Conservation (phyloP, 1,284 basidiomycete genomes). For the Ceratobasidium sp. region DNA sequence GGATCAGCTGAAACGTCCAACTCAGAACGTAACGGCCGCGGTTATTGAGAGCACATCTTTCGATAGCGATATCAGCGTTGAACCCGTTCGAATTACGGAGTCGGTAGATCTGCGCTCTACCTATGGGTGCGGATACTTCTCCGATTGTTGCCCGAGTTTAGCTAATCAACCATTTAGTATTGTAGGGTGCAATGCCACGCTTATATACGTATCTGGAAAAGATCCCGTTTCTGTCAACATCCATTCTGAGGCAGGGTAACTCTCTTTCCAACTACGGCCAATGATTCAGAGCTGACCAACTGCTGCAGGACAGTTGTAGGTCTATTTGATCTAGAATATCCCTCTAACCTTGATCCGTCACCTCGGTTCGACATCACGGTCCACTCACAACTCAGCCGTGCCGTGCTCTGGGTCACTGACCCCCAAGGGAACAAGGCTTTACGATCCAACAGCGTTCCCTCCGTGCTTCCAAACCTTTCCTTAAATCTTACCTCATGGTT, state of each 20-base stretch:
- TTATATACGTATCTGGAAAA: background rate
- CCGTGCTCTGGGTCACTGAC: background rate
- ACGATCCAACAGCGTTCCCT: background rate
- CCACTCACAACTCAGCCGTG: background rate
- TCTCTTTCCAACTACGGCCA: background rate
- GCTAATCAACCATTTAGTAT: background rate
- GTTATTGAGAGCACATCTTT: background rate
- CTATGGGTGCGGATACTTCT: background rate
- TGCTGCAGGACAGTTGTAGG: background rate
- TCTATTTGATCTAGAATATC: background rate
- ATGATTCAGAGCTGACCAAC: background rate
- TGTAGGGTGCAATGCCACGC: slow-evolving; percentile 13
- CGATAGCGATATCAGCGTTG: background rate
- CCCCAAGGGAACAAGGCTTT: background rate
- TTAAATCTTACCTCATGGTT: slow-evolving; percentile 4
- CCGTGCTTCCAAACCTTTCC: background rate
- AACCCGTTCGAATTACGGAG: background rate
- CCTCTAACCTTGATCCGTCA: background rate
- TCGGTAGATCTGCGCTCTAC: background rate
- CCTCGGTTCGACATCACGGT: slow-evolving; percentile 3
- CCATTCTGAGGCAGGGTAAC: background rate
- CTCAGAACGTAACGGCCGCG: background rate
- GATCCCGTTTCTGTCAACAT: background rate
- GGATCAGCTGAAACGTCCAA: background rate
- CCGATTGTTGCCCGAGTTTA: background rate